Evolutionary conservation across 495 filamentous ascomycete species (phyloP), one percentile per base, ranked within the genome.

Genomic region (Hyaloscypha finlandica): DNA sequence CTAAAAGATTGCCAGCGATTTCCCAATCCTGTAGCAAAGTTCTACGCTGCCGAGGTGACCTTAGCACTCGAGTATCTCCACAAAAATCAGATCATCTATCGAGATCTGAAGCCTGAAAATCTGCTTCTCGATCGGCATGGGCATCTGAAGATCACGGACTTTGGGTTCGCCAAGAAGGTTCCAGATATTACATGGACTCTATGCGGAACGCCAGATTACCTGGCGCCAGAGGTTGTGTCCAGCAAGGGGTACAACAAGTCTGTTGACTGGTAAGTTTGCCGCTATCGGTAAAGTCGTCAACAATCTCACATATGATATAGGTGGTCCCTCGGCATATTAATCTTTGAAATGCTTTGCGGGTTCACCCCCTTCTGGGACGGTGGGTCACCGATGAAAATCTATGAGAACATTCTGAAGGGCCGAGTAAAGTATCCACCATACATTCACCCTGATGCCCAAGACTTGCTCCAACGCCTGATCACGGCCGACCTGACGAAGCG

Each of bases 231-330:
- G 77, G 96, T 99, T 16, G 96, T 99, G 16, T 90, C 92, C 25
- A 95, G 92, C 69, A 98, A 98, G 81, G 95, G 95, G 33, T 99
- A 99, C 79, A 98, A 98, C 79, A 98, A 98, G 78, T 97, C 94
- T 6, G 95, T 99, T 8, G 95, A 99, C 76, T 99, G 95, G 95
- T 98, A 81, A 80, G 91, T 76, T 45, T 54, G 60, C 53, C 53
- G 8, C 2, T 61, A 2, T 14, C 62, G n/a, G 29, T 6, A 60
- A 16, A 19, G 4, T 48, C 16, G 42, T 51, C 42, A 35, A 31
- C 8, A 45, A 22, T 35, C 58, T 71, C 5, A 70, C 39, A 19
- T 4, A 6, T 32, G 58, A 63, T 69, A 22, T 69, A 97, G 94
- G 94, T 99, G 95, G 95, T 97, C 94, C 52, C 81, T 99, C 54